Base-by-base conservation (phyloP, 2,329 filamentous ascomycete genomes). In the Aspergillus caelatus region DNA sequence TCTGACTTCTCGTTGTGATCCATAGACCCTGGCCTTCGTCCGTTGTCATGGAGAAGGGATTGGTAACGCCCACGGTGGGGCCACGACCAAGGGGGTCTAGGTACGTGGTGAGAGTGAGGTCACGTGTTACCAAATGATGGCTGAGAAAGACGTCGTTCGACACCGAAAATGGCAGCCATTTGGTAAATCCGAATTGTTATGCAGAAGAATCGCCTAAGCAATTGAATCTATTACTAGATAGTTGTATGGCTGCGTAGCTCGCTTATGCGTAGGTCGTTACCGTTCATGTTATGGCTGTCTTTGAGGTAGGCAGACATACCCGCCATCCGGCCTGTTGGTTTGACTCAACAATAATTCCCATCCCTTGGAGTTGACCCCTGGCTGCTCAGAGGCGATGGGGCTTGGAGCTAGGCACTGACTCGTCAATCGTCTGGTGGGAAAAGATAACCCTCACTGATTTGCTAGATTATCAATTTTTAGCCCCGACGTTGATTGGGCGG, bases 151-250 rank as follows among this genome's bases (percentile, higher is more conserved):
- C 55, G 60, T 58, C 48, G 36, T 23, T 43, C 41, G 56, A 32
- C 46, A 46, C 60, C 60, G 55, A 58, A 58, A 62, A 54, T 62
- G 60, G 60, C 60, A 46, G 60, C 46, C 61, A 62, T 61, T 61
- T 64, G 55, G 62, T 64, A 64, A 61, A 60, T 26, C 43, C 57
- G 57, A 61, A 50, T 64, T 60, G 58, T 57, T 43, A 57, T 56
- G 28, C 28, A 30, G 28, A 30, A 30, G n/a, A n/a, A n/a, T n/a
- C n/a, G n/a, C n/a, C n/a, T n/a, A n/a, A n/a, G n/a, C n/a, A n/a
- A n/a, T n/a, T n/a, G n/a, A n/a, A n/a, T n/a, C n/a, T n/a, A n/a
- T n/a, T n/a, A n/a, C n/a, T n/a, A n/a, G n/a, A n/a, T n/a, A n/a
- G n/a, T n/a, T n/a, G n/a, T n/a, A n/a, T n/a, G n/a, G n/a, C n/a